These are phyloP conservation scores for Davidsoniella neocaledoniae DNA, from an alignment of 2,329 filamentous ascomycete genomes.

Conservation along the genomic window DNA sequence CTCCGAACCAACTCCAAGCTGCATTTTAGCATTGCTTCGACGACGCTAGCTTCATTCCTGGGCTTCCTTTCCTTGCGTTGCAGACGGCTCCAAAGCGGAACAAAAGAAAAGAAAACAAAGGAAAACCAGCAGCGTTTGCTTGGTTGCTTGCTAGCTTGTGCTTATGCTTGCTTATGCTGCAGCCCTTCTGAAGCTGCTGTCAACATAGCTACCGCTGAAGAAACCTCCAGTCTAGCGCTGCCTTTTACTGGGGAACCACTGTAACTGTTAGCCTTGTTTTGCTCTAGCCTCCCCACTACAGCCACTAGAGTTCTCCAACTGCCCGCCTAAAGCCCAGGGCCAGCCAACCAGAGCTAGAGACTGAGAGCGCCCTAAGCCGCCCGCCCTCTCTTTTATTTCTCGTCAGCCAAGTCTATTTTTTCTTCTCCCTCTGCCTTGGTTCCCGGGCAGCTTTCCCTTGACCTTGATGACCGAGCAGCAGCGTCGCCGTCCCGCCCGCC, in stretches of 20 bases:
- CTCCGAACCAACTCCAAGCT: too few relatives aligned
- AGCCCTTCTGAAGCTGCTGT: too few relatives aligned
- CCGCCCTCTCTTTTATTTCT: neutral
- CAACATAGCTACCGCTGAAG: too few relatives aligned
- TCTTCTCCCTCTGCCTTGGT: conserved; percentile 11
- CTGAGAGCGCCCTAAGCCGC: neutral
- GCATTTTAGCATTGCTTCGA: too few relatives aligned
- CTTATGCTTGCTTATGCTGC: too few relatives aligned
- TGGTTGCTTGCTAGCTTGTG: too few relatives aligned
- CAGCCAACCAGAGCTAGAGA: neutral
- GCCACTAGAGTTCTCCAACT: neutral
- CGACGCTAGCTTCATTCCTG: too few relatives aligned
- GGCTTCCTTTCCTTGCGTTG: too few relatives aligned
- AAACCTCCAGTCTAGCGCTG: too few relatives aligned
- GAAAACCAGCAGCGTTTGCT: too few relatives aligned
- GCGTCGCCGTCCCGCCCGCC: conserved; percentile 2
- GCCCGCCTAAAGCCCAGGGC: neutral
- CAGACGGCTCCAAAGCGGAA: too few relatives aligned
- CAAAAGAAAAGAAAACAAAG: too few relatives aligned
- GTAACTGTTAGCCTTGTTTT: neutral
- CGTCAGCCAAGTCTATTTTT: neutral
- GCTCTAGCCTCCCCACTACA: neutral
- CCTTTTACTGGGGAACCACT: neutral
- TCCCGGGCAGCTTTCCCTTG: conserved; percentile 10
- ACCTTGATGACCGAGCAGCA: conserved; percentile 11